A percentile compares a stretch with the other conserved stretches of the same genome.
phyloP scores from a whole-genome alignment of 768 basidiomycete genomes.

The Cystobasidium tubakii region DNA sequence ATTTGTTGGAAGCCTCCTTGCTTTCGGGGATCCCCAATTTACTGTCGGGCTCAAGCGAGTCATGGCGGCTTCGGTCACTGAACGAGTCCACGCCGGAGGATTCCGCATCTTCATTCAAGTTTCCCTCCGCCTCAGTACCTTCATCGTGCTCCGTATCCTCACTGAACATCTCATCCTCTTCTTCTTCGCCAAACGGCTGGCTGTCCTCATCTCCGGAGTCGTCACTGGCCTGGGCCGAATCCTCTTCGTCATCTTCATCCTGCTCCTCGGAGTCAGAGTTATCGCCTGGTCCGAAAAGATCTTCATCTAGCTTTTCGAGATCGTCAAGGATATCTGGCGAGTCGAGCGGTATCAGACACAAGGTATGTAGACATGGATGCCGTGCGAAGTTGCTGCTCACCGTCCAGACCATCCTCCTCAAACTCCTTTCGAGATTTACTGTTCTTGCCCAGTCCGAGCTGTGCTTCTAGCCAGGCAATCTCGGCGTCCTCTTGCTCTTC shows the following conservation, averaged over 20 bases:
- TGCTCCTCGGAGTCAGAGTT: constrained; percentile 45
- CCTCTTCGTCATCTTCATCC: constrained; percentile 49
- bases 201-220: background rate
- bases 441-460: constrained; percentile 59
- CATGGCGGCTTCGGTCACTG: background rate
- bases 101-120: background rate
- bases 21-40: background rate
- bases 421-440: constrained; percentile 46
- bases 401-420: constrained; percentile 77
- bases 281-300: constrained; percentile 26
- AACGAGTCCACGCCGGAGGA: background rate
- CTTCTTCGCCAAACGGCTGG: background rate
- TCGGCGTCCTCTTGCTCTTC: constrained; percentile 68
- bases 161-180: background rate
- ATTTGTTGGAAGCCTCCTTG: background rate
- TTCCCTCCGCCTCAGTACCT: background rate
- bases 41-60: background rate
- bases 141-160: constrained; percentile 36
- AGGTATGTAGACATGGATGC: too few relatives aligned
- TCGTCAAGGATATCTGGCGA: constrained; percentile 33
- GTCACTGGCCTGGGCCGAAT: background rate
- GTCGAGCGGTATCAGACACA: too few relatives aligned
- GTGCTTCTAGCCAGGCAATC: constrained; percentile 74
- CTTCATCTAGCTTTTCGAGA: constrained; percentile 36
- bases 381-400: constrained; percentile 55